Conservation (phyloP, 768 basidiomycete species). For the Dictyophora rubrovolvata region DNA sequence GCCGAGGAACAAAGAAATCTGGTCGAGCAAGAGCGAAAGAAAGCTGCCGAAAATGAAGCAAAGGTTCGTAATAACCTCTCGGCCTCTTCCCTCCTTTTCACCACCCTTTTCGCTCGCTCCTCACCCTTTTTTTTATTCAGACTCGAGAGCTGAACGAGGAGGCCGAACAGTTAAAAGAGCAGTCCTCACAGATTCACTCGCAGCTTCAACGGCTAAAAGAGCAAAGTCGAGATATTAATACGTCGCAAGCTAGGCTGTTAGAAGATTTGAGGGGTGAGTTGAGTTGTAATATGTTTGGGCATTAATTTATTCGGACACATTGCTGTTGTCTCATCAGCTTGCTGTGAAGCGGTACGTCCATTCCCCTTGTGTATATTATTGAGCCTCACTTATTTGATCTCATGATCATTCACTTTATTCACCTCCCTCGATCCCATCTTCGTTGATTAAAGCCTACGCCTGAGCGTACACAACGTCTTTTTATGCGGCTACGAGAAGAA, state of each 20-base stretch:
- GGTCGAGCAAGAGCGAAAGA: slow-evolving; percentile 54
- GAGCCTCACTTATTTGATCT: neutral
- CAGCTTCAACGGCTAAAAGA: slow-evolving; percentile 74
- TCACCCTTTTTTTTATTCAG: neutral
- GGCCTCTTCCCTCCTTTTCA: neutral
- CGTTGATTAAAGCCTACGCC: slow-evolving; percentile 52
- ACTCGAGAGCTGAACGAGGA: slow-evolving; percentile 49
- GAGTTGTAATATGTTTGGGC: neutral
- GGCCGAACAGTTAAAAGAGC: slow-evolving; percentile 64
- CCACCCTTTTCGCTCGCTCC: too few species aligned
- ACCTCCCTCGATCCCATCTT: slow-evolving; percentile 8
- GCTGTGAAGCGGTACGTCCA: slow-evolving; percentile 75
- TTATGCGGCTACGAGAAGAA: slow-evolving; percentile 74
- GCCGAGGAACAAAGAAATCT: slow-evolving; percentile 82
- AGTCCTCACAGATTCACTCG: slow-evolving; percentile 39
- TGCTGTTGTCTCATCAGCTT: slow-evolving; percentile 26
- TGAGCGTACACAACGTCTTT: slow-evolving; percentile 72
- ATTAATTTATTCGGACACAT: neutral
- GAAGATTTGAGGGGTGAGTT: slow-evolving; percentile 6
- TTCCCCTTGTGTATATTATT: slow-evolving; percentile 5
- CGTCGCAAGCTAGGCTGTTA: slow-evolving; percentile 7
- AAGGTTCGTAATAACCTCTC: slow-evolving; percentile 41
- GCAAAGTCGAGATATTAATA: slow-evolving; percentile 26
- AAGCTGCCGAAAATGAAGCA: slow-evolving; percentile 58
- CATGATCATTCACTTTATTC: neutral